A percentile compares a stretch with the other conserved stretches of the same genome.
These are phyloP conservation scores for Excoecaria agallocha DNA, from an alignment of 345 rosid species.

Conservation along the genomic window DNA sequence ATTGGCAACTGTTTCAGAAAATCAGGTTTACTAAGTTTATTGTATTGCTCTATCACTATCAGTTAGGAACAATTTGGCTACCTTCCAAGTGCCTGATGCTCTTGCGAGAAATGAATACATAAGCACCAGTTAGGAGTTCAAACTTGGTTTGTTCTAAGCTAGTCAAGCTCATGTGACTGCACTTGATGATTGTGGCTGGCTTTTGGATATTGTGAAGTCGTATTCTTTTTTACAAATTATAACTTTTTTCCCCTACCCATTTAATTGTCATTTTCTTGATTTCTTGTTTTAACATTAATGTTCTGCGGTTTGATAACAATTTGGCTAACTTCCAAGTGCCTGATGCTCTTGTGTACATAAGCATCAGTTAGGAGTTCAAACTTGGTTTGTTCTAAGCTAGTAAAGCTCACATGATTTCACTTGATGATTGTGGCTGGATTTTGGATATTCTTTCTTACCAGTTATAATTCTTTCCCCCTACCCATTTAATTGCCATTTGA, in stretches of 20 bases:
- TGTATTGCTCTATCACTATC: constrained; percentile 8
- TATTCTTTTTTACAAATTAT: not conserved
- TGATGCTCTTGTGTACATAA: not conserved
- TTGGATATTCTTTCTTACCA: not conserved
- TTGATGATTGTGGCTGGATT: not conserved
- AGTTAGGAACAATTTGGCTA: not conserved
- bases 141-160: not conserved
- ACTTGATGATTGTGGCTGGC: not conserved
- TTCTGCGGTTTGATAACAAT: no score
- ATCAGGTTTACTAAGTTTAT: constrained; percentile 53
- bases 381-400: not conserved
- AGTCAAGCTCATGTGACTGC: not conserved
- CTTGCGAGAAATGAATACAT: not conserved
- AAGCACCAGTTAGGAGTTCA: not conserved
- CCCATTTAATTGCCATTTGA: not conserved
- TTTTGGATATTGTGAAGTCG: not conserved
- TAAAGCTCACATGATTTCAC: not conserved
- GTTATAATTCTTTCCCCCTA: no score
- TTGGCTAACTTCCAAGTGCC: not conserved
- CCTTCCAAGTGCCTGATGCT: not conserved
- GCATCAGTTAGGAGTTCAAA: not conserved
- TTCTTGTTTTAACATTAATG: no score
- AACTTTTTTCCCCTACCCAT: not conserved
- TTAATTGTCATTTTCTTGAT: no score
- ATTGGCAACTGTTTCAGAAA: constrained; percentile 52